A percentile compares a stretch with the other conserved stretches of the same genome.
These are phyloP conservation scores for Boletellus sp. DNA, from an alignment of 768 basidiomycete genomes.

Conservation along the genomic window DNA sequence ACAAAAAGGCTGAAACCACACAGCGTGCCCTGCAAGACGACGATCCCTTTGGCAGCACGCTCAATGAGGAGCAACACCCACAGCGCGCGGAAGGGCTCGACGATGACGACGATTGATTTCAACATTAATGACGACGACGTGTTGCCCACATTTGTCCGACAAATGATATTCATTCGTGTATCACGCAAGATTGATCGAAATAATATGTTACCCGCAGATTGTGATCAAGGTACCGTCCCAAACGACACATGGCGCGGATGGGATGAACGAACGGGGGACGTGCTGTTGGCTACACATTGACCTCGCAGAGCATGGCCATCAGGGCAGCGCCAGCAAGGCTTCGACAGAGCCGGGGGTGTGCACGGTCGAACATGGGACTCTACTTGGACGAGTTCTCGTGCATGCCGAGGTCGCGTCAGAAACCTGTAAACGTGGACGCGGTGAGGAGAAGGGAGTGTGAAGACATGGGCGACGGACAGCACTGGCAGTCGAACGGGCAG, in stretches of 20 bases:
- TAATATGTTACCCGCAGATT: conserved; percentile 21
- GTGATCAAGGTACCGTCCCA: conserved; percentile 15
- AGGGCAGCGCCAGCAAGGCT: conserved; percentile 43
- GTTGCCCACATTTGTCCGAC: not conserved
- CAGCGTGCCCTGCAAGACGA: conserved; percentile 44
- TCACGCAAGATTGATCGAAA: not conserved
- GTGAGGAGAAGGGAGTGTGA: not conserved
- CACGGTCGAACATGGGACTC: not conserved
- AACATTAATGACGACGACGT: not conserved
- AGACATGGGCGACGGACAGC: conserved; percentile 54
- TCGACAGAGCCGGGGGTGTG: conserved; percentile 49
- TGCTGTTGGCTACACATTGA: conserved; percentile 62
- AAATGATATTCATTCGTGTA: not conserved
- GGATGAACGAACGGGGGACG: conserved; percentile 20
- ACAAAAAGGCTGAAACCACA: conserved; percentile 52
- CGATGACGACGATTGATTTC: conserved; percentile 39
- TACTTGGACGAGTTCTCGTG: not conserved
- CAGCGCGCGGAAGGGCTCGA: conserved; percentile 35
- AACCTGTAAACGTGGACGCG: conserved; percentile 18
- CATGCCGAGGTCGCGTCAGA: conserved; percentile 11
- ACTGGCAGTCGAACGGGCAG: conserved; percentile 88
- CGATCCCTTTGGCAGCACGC: conserved; percentile 70
- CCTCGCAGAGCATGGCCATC: conserved; percentile 44
- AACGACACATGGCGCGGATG: conserved; percentile 20
- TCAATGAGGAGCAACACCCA: conserved; percentile 35